These are phyloP conservation scores for Neoascochyta sp. DNA, from an alignment of 2,329 filamentous ascomycete species.

Conservation along the genomic window DNA sequence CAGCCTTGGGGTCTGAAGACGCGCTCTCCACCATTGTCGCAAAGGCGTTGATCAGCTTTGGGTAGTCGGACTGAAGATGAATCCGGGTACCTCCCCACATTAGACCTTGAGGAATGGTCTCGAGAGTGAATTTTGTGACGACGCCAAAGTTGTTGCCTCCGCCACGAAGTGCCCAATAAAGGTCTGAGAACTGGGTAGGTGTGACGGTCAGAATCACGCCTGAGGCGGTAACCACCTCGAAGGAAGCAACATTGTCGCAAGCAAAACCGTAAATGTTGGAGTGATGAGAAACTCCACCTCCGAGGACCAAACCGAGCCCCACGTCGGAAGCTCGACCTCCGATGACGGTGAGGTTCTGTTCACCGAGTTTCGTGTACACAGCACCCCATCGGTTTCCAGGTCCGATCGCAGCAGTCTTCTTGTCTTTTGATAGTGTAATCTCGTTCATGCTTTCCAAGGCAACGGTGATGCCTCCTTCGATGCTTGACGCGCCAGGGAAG, in stretches of 20 bases:
- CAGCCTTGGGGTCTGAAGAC: constrained; percentile 18
- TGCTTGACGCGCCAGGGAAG: constrained; percentile 25
- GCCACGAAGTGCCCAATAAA: constrained; percentile 37
- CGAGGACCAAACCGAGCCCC: constrained; percentile 20
- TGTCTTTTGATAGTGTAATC: constrained; percentile 14
- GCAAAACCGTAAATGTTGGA: constrained; percentile 25
- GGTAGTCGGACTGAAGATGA: constrained; percentile 4
- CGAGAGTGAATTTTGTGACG: constrained; percentile 19
- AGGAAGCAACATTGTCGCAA: constrained; percentile 34
- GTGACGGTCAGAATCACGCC: constrained; percentile 19
- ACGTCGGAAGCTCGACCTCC: constrained; percentile 29
- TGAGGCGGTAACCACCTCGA: constrained; percentile 30
- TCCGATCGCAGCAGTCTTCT: constrained; percentile 22
- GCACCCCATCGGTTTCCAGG: constrained; percentile 32
- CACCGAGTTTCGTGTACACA: constrained; percentile 27
- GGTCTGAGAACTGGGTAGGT: constrained; percentile 32
- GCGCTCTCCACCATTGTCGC: constrained; percentile 11
- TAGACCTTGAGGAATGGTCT: constrained; percentile 14
- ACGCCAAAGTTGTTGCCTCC: constrained; percentile 33
- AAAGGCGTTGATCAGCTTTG: constrained; percentile 9
- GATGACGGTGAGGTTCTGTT: constrained; percentile 19
- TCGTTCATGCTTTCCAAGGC: constrained; percentile 23
- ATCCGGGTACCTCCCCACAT: constrained; percentile 20
- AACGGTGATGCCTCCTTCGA: constrained; percentile 27
- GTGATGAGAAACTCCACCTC: constrained; percentile 33